These are phyloP conservation scores for Suillus fuscotomentosus DNA, from an alignment of 768 basidiomycete species.

Conservation along the genomic window DNA sequence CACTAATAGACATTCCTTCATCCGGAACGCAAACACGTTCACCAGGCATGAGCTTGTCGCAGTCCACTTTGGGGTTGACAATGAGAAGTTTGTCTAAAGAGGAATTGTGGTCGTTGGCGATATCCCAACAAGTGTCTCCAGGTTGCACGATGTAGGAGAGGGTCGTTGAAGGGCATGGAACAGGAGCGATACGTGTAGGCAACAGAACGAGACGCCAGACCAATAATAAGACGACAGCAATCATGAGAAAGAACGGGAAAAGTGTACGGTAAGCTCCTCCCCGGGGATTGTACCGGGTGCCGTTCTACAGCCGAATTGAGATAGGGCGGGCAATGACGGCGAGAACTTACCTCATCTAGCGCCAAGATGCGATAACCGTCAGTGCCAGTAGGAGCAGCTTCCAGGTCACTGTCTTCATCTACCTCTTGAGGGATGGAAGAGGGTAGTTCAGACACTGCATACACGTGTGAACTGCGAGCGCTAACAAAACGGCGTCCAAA, in stretches of 20 bases:
- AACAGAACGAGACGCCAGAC: slow-evolving; percentile 58
- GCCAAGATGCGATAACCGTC: slow-evolving; percentile 59
- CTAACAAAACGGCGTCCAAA: neutral
- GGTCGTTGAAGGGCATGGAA: slow-evolving; percentile 35
- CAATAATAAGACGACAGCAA: slow-evolving; percentile 60
- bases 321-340: neutral
- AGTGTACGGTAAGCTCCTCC: slow-evolving; percentile 56
- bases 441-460: slow-evolving; percentile 31
- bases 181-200: slow-evolving; percentile 24
- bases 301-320: slow-evolving; percentile 30
- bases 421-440: slow-evolving; percentile 23
- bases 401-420: slow-evolving; percentile 44
- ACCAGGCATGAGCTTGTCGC: slow-evolving; percentile 60
- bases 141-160: slow-evolving; percentile 48
- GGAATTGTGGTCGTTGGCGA: slow-evolving; percentile 48
- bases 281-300: slow-evolving; percentile 31
- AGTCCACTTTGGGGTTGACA: slow-evolving; percentile 52
- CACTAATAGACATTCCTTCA: slow-evolving; percentile 32
- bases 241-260: slow-evolving; percentile 72
- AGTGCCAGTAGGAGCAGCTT: slow-evolving; percentile 51
- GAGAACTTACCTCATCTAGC: slow-evolving; percentile 47
- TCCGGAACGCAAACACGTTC: slow-evolving; percentile 58
- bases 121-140: slow-evolving; percentile 68
- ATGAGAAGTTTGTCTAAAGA: slow-evolving; percentile 50
- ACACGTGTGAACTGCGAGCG: neutral